phyloP scores from a whole-genome alignment of 192 early-diverging fungal species.

The Spizellomyces punctatus region DNA sequence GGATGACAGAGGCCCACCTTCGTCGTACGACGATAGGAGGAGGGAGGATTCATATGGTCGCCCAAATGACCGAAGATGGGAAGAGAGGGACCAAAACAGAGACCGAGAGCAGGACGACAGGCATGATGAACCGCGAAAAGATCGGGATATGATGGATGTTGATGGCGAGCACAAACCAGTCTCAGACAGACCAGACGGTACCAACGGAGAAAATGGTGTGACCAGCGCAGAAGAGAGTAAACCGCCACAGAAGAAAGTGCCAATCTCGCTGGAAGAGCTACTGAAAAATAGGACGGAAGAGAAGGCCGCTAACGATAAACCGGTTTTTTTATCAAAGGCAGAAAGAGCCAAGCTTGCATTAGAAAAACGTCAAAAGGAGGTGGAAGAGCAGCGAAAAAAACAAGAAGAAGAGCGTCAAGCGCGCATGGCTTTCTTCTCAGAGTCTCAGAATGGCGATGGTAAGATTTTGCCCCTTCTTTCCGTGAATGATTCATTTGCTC shows the following conservation, averaged over 20 bases:
- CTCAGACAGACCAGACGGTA: too few species aligned
- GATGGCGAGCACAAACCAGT: too few species aligned
- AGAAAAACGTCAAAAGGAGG: conserved; percentile 78
- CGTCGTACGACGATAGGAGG: too few species aligned
- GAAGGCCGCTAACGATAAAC: conserved; percentile 64
- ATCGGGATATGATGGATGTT: too few species aligned
- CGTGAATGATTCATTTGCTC: too few species aligned
- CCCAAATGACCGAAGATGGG: too few species aligned
- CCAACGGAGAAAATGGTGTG: too few species aligned
- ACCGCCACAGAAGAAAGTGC: conserved; percentile 45
- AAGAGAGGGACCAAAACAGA: too few species aligned
- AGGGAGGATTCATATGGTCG: too few species aligned
- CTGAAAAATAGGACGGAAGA: conserved; percentile 68
- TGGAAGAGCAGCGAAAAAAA: conserved; percentile 64
- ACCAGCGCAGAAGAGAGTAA: neutral
- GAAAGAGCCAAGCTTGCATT: conserved; percentile 86
- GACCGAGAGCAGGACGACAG: too few species aligned
- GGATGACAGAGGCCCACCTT: too few species aligned
- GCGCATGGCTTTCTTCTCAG: conserved; percentile 55
- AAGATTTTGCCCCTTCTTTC: neutral
- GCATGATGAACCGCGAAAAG: too few species aligned
- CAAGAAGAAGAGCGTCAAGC: conserved; percentile 69
- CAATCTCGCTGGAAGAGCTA: conserved; percentile 79
- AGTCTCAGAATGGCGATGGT: conserved; percentile 17
- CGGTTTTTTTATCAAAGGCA: conserved; percentile 88